Evolutionary conservation across 805 yeast species (phyloP).

Genomic region (Candida caryicola): DNA sequence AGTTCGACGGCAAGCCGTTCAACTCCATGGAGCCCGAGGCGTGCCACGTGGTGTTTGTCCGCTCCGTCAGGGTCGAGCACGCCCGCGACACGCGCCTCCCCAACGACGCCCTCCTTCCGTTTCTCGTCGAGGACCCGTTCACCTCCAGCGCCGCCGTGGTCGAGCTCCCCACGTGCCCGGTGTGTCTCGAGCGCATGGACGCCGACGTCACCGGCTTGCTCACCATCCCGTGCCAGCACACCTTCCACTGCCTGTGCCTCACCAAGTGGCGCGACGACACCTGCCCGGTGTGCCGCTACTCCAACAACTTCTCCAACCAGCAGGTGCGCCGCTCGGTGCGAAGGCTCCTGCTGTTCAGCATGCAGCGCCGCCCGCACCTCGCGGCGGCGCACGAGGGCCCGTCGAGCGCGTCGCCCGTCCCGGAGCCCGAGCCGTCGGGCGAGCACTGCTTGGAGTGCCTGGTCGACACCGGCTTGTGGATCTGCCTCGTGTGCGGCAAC

Average conservation of each 20-base stretch:
- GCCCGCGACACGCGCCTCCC: constrained; percentile 1
- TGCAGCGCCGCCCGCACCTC: constrained; percentile 7
- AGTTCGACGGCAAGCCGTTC: constrained; percentile 70
- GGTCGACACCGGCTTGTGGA: constrained; percentile 68
- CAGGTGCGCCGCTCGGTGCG: constrained; percentile 30
- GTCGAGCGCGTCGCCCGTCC: not conserved
- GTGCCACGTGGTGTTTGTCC: constrained; percentile 75
- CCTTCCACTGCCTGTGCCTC: constrained; percentile 86
- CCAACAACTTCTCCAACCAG: constrained; percentile 45
- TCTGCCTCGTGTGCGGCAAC: constrained; percentile 85
- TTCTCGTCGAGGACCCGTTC: constrained; percentile 70
- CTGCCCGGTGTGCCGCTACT: constrained; percentile 87
- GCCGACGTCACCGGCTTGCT: constrained; percentile 73
- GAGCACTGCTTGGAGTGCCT: constrained; percentile 57
- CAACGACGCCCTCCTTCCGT: constrained; percentile 49
- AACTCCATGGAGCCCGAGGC: constrained; percentile 87
- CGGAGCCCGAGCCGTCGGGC: constrained; percentile 1
- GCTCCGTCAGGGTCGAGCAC: constrained; percentile 47
- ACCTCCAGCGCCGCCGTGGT: constrained; percentile 36
- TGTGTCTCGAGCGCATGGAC: constrained; percentile 86
- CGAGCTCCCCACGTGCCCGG: constrained; percentile 91
- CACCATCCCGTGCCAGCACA: constrained; percentile 90
- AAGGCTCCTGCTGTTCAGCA: constrained; percentile 30
- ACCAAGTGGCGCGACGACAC: constrained; percentile 87
- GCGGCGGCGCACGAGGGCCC: not conserved